Conservation (phyloP, 1,284 basidiomycete genomes). For the Sphagnurus paluster region DNA sequence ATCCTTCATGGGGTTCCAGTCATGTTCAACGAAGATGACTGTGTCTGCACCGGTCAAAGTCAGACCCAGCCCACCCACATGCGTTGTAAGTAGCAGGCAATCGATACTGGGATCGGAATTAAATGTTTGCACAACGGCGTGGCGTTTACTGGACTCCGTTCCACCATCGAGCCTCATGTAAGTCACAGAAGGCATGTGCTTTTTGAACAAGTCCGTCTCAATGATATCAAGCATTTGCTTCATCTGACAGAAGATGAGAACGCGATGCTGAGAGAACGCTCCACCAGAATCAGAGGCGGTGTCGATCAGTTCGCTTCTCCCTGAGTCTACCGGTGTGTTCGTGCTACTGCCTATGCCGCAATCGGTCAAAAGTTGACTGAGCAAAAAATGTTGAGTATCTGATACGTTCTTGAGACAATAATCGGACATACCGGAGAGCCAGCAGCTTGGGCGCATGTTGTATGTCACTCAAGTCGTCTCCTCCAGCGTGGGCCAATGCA, state of each 20-base stretch:
- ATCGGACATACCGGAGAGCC: conserved; percentile 74
- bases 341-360: conserved; percentile 88
- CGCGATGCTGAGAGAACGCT: conserved; percentile 90
- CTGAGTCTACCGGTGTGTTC: conserved; percentile 42
- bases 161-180: conserved; percentile 98
- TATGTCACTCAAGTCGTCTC: conserved; percentile 70
- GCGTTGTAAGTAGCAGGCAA: conserved; percentile 93
- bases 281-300: conserved; percentile 54
- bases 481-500: conserved; percentile 62
- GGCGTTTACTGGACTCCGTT: conserved; percentile 88
- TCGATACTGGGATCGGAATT: conserved; percentile 98
- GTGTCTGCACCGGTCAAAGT: conserved; percentile 98
- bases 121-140: conserved; percentile 97
- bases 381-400: conserved; percentile 3
- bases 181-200: conserved; percentile 92
- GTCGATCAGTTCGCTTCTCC: conserved; percentile 66
- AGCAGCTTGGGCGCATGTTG: conserved; percentile 93
- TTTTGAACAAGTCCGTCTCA: conserved; percentile 89
- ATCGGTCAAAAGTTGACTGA: conserved; percentile 89
- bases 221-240: conserved; percentile 99
- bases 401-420: conserved; percentile 7
- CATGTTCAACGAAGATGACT: conserved; percentile 99
- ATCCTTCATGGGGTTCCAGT: conserved; percentile 99
- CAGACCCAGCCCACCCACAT: conserved; percentile 94
- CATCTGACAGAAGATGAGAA: conserved; percentile 99